Percentiles rank a stretch among this genome's conserved stretches.
These are phyloP conservation scores for Echinochloa phyllopogon DNA, from an alignment of 176 grass and related monocot species.

Conservation along the genomic window DNA sequence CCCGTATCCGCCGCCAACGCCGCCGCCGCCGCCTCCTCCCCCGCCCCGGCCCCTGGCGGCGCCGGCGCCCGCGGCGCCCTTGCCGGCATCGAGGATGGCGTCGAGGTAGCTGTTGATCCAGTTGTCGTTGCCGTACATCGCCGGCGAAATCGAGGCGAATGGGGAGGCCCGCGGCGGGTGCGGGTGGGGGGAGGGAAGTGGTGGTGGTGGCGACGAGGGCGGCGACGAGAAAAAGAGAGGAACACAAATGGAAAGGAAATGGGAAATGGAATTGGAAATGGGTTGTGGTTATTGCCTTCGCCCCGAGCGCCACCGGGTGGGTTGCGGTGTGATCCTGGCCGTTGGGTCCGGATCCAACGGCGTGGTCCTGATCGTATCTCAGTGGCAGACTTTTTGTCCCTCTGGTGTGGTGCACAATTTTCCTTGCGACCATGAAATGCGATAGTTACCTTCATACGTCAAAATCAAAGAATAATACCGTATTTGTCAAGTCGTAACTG, in stretches of 20 bases:
- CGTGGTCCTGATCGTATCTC: accelerated
- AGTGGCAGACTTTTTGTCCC: neutral
- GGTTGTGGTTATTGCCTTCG: neutral
- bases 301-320: neutral
- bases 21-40: neutral
- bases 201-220: constrained; percentile 30
- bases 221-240: constrained; percentile 30
- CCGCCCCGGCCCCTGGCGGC: neutral
- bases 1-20: constrained; percentile 21
- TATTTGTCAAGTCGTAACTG: neutral
- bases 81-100: constrained; percentile 78
- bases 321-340: neutral
- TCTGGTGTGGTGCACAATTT: neutral
- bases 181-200: constrained; percentile 8
- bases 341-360: constrained; percentile 1
- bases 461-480: neutral
- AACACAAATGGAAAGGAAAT: neutral
- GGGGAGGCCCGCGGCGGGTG: neutral
- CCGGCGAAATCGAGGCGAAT: constrained; percentile 43
- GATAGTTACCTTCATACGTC: neutral
- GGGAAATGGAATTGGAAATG: neutral
- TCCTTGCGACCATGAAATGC: neutral
- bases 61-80: constrained; percentile 30
- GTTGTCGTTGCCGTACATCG: constrained; percentile 80
- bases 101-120: constrained; percentile 89